Evolutionary conservation across 768 basidiomycete species (phyloP).

Genomic region (Coprinellus aureogranulatus): DNA sequence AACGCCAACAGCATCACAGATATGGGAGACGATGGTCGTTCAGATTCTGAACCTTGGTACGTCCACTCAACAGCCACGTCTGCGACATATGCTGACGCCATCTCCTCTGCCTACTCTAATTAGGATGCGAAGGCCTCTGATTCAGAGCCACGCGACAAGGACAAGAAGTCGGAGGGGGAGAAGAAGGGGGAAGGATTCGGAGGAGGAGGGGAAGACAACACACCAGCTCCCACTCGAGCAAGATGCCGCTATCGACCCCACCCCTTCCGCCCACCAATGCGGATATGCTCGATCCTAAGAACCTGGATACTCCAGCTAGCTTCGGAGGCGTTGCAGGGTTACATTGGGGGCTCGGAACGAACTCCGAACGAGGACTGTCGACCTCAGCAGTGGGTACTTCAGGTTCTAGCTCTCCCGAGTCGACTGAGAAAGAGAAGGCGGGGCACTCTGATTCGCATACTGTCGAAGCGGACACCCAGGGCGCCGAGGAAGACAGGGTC

Average conservation of each 20-base stretch:
- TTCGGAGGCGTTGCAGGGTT: constrained; percentile 74
- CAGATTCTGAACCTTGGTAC: constrained; percentile 30
- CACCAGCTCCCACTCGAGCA: constrained; percentile 37
- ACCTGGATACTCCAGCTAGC: constrained; percentile 54
- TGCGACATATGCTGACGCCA: constrained; percentile 31
- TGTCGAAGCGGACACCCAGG: constrained; percentile 25
- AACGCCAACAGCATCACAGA: constrained; percentile 55
- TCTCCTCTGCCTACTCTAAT: constrained; percentile 12
- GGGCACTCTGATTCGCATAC: constrained; percentile 23
- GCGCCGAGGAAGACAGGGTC: constrained; percentile 18
- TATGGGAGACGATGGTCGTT: constrained; percentile 45
- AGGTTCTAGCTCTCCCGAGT: background rate
- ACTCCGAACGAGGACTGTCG: constrained; percentile 46
- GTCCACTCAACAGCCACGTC: constrained; percentile 38
- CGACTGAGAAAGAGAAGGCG: constrained; percentile 11
- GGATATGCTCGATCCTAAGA: constrained; percentile 87
- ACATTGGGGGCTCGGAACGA: constrained; percentile 71
- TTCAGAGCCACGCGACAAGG: constrained; percentile 18
- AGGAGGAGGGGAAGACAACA: constrained; percentile 26
- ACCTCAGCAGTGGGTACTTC: constrained; percentile 18
- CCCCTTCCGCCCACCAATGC: constrained; percentile 80
- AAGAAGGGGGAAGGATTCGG: constrained; percentile 19
- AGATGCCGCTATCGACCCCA: constrained; percentile 48
- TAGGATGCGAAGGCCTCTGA: constrained; percentile 21
- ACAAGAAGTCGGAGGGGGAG: constrained; percentile 23